Conservation (phyloP, 306 rosid species). For the Alnus rubra region DNA sequence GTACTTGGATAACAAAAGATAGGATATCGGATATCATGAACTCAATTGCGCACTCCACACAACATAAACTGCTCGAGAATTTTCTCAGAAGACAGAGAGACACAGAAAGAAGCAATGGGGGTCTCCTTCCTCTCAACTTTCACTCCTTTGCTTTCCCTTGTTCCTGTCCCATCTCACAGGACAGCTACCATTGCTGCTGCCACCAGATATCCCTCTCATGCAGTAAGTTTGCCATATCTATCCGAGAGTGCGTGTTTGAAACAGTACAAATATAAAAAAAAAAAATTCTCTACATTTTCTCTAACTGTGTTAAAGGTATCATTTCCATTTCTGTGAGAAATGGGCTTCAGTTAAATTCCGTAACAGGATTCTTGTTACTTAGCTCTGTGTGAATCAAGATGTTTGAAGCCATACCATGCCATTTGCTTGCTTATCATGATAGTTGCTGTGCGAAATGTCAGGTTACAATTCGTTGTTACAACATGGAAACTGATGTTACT, state of each 20-base stretch:
- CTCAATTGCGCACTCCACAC: constrained; percentile 18
- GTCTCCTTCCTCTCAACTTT: constrained; percentile 66
- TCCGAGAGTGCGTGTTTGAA: not conserved
- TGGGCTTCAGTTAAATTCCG: constrained; percentile 8
- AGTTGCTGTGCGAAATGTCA: constrained; percentile 27
- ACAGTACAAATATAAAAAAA: not conserved
- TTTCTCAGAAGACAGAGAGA: constrained; percentile 13
- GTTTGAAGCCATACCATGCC: not conserved
- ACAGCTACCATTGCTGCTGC: constrained; percentile 11
- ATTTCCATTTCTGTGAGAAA: constrained; percentile 5
- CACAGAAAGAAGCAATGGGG: constrained; percentile 45
- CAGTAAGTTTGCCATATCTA: constrained; percentile 46
- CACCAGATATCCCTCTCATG: constrained; percentile 42
- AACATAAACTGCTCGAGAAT: not conserved
- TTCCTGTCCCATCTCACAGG: constrained; percentile 36
- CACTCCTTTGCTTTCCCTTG: constrained; percentile 49
- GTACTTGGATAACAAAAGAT: constrained; percentile 14
- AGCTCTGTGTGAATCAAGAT: not conserved
- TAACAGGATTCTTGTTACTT: not conserved
- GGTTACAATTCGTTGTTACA: constrained; percentile 61
- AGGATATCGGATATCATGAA: constrained; percentile 34
- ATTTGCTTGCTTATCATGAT: constrained; percentile 5
- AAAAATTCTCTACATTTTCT: not conserved
- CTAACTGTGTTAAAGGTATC: constrained; percentile 10
- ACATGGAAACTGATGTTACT: constrained; percentile 33